Evolutionary conservation across 805 yeast genomes (phyloP), one percentile per base, ranked within the genome.

Genomic region (Starmerella gropengiesseri): DNA sequence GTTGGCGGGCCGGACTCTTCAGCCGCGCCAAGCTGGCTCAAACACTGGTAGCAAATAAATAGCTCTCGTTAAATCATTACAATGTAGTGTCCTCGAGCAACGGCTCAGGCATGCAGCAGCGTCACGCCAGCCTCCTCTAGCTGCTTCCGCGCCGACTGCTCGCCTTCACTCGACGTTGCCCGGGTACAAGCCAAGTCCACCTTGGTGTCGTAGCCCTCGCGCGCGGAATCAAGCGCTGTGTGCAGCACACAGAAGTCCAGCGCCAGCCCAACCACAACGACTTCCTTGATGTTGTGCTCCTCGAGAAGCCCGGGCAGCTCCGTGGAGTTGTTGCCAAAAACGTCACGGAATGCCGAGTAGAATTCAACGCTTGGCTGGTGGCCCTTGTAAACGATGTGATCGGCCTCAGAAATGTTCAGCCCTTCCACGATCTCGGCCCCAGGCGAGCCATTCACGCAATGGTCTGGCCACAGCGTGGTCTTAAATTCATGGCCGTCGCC

Each of bases 291-390:
- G 0, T 59, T 62, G 30, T 70, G 57, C 1, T 64, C 54, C 20
- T 56, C 59, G 48, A 87, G 66, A 31, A 69, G 61, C 1, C 56
- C 59, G 40, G 69, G 67, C 48, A 86, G 63, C 42, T 76, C 87
- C 0, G 96, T 86, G 32, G 73, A 65, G 54, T 80, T 78, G 21
- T 73, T 55, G 21, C 74, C 69, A 89, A 94, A 83, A 22, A 75
- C 69, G 60, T 87, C 97, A 41, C 70, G 66, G 58, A 87, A 87
- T 22, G 93, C 86, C 13, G 95, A 85, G 56, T 85, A 87, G 58
- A 79, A 85, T 58, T 87, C 97, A 17, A 91, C 61, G 51, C 82
- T 86, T 20, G 63, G 64, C 22, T 78, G 60, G 45, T 68, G 70
- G 0, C 96, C 97, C 61, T 89, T 87, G 45, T 69, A 67, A 7